phyloP scores from a whole-genome alignment of 2,329 filamentous ascomycete genomes.

The Calonectria ilicicola region DNA sequence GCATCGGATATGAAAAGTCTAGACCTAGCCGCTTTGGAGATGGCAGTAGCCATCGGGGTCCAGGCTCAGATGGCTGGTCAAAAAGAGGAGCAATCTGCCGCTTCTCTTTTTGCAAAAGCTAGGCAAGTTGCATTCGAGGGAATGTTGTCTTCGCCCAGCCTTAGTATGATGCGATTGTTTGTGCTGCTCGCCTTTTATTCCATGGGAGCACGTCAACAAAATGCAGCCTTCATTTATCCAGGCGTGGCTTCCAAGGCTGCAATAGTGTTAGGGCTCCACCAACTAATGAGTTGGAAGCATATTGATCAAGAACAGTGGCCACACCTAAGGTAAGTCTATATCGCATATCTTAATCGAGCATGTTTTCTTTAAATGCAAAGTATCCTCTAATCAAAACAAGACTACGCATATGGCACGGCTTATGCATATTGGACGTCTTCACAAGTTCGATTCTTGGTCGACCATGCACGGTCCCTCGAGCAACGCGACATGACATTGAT shows the following conservation, averaged over 20 bases:
- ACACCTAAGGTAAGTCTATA: constrained; percentile 23
- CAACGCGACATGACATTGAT: constrained; percentile 1
- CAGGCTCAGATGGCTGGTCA: constrained; percentile 46
- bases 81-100: constrained; percentile 34
- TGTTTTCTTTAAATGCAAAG: not conserved
- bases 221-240: constrained; percentile 69
- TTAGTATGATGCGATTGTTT: constrained; percentile 62
- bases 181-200: constrained; percentile 68
- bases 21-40: constrained; percentile 26
- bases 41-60: constrained; percentile 61
- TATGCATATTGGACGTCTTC: constrained; percentile 29
- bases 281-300: constrained; percentile 33
- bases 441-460: constrained; percentile 31
- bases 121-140: constrained; percentile 60
- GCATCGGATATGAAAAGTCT: not conserved
- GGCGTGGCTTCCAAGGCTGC: constrained; percentile 66
- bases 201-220: constrained; percentile 66
- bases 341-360: too few species aligned
- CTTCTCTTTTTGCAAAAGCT: constrained; percentile 56
- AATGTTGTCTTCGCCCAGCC: constrained; percentile 63
- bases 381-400: not conserved
- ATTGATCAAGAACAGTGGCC: constrained; percentile 4
- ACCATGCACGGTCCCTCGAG: constrained; percentile 1
- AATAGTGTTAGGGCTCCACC: constrained; percentile 62
- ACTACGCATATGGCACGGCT: constrained; percentile 34